Base-by-base conservation (phyloP, 176 grass and related monocot species). In the Zoysia pacifica region DNA sequence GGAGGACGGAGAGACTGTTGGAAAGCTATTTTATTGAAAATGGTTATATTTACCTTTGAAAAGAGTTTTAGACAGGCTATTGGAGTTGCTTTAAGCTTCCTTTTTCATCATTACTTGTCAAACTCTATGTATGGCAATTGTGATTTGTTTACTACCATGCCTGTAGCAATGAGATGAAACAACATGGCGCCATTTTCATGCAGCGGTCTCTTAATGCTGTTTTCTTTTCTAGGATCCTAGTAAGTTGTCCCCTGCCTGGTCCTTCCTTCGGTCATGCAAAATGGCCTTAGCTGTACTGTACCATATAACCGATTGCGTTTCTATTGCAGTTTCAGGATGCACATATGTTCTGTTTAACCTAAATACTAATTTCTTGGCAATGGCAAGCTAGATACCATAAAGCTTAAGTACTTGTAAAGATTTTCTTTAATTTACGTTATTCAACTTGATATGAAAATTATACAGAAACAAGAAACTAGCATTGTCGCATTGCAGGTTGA, bases 81-180 rank as follows among this genome's bases (percentile, higher is more conserved):
- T 28, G 28, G 28, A 28, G 28, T 28, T 28, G 28, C 28, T 28
- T 28, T 28, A 80, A 4, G n/a, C 69, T 51, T 39, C 13, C 55
- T 16, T n/a, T 75, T 49, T 55, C 70, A 65, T 63, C 47, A 64
- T 82, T 43, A 42, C 38, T 52, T 61, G 53, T 42, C 11, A 62
- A 7, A 54, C 54, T 69, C 42, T 75, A 60, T 61, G 64, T 49
- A 28, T 77, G 73, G 2, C 11, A 4, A 70, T 70, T 63, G 13
- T 60, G 62, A 44, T 81, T 75, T 74, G 63, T 81, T 69, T 81
- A 78, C 47, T 61, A 19, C 49, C 58, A 41, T 64, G 50, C 40
- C 7, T 82, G 73, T 46, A 42, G 73, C 60, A 71, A 12, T 42
- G 49, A 56, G 58, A 49, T 55, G 72, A 49, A 77, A 82, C 18